These are phyloP conservation scores for Nicotiana attenuata DNA, from an alignment of 257 asterid species.

Conservation along the genomic window DNA sequence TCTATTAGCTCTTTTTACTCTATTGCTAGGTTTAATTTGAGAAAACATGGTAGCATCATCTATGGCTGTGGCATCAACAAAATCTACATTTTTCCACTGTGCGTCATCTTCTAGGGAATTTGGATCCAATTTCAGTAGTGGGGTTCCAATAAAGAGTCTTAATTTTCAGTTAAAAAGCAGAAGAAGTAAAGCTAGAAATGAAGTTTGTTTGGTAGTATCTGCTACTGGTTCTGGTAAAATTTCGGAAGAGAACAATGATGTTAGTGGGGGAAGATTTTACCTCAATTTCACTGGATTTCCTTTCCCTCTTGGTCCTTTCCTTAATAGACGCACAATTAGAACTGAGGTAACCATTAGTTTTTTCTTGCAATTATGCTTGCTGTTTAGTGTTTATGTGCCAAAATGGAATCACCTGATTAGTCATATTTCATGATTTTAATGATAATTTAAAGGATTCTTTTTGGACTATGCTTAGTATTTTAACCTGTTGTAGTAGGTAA, in stretches of 20 bases:
- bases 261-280: slow-evolving; percentile 63
- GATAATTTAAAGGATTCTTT: too few relatives aligned
- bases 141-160: slow-evolving; percentile 38
- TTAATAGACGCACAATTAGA: slow-evolving; percentile 74
- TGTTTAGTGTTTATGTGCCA: too few relatives aligned
- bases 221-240: slow-evolving; percentile 34
- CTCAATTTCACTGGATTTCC: slow-evolving; percentile 90
- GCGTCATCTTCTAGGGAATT: slow-evolving; percentile 31
- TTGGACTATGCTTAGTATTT: background rate
- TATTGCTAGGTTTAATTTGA: background rate
- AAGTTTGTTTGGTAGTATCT: slow-evolving; percentile 31
- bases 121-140: slow-evolving; percentile 31
- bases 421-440: too few relatives aligned
- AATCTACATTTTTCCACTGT: slow-evolving; percentile 23
- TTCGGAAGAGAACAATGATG: slow-evolving; percentile 21
- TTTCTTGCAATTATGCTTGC: too few relatives aligned
- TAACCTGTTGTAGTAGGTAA: background rate
- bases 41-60: slow-evolving; percentile 45
- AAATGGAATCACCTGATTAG: too few relatives aligned
- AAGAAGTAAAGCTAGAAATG: slow-evolving; percentile 28
- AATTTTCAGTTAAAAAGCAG: slow-evolving; percentile 42
- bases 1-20: background rate
- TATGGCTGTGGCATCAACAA: slow-evolving; percentile 40
- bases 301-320: slow-evolving; percentile 95
- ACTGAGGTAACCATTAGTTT: slow-evolving; percentile 51